Evolutionary conservation across 208 protist genomes (phyloP).

Genomic region (Tetramitus jugosus): DNA sequence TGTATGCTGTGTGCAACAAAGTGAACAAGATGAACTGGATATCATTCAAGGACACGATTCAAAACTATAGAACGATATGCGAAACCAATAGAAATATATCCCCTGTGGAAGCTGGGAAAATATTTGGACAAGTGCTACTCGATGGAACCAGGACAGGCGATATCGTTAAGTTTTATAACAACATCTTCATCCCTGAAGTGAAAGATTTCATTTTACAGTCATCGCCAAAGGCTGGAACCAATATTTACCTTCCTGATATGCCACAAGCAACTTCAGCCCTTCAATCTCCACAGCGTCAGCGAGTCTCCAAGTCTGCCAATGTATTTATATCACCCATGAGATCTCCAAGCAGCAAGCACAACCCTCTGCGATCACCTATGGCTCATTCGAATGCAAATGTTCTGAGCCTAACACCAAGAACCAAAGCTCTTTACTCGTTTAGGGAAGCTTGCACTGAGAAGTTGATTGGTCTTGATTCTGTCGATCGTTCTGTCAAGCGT

Average conservation of each 20-base stretch:
- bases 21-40: not conserved
- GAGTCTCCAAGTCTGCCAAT: not conserved
- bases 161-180: conserved; percentile 16
- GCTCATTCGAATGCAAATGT: too few relatives aligned
- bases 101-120: conserved; percentile 11
- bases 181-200: not conserved
- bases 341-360: not conserved
- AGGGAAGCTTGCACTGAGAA: not conserved
- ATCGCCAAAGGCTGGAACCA: too few relatives aligned
- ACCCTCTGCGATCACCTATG: not conserved
- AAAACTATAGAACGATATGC: conserved; percentile 3
- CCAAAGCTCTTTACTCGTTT: conserved; percentile 8
- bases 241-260: not conserved
- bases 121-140: not conserved
- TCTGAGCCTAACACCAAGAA: not conserved
- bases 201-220: conserved; percentile 7
- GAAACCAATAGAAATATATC: not conserved
- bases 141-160: not conserved
- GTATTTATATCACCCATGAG: not conserved
- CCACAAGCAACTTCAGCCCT: not conserved
- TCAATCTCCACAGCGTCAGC: not conserved
- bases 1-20: conserved; percentile 17
- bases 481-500: too few relatives aligned
- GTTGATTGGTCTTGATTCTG: too few relatives aligned
- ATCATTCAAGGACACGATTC: conserved; percentile 14